Base-by-base conservation (phyloP, 192 early-diverging fungal species). In the Chytriomyces confervae region DNA sequence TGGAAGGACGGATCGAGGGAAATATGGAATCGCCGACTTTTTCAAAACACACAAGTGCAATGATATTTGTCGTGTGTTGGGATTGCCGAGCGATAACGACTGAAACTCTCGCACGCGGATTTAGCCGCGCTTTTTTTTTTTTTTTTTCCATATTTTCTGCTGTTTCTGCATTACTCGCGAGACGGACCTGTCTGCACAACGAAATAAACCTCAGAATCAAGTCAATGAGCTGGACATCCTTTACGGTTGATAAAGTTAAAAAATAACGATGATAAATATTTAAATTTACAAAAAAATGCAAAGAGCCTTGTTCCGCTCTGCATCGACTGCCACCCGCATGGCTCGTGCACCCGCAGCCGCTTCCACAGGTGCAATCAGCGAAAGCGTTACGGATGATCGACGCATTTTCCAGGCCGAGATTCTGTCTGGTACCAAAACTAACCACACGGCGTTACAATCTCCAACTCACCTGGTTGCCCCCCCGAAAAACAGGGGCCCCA, bases 331-430 rank as follows among this genome's bases (percentile, higher is more conserved):
- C 53, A 5, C 53, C 16, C 53, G 20, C 53, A 57, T 20, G 16
- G 53, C 53, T 13, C 53, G 53, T 20, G 53, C 53, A 20, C 20
- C 53, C 53, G 67, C 67, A 11, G 48, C 70, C 29, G 53, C 50
- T 10, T 48, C 50, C 10, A 45, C 50, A 2, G 48, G n/a, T 2
- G 10, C 70, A 23, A 20, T 70, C n/a, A 50, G 7, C 1, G 18
- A 49, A 29, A 36, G 36, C 36, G 20, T 44, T 50, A 23, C 4
- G 18, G 50, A 53, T 8, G 69, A 70, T 7, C 62, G 63, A 3
- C 74, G 74, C n/a, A 6, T 76, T 44, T 76, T 51, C 74, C 74
- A 76, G 63, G 74, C 74, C 23, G 74, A 76, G 49, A 62, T 76
- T 9, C 50, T 66, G 13, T 76, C 74, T 18, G 74, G 74, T 76